Evolutionary conservation across 2,329 filamentous ascomycete species (phyloP).

Genomic region (Pseudogymnoascus sp.): DNA sequence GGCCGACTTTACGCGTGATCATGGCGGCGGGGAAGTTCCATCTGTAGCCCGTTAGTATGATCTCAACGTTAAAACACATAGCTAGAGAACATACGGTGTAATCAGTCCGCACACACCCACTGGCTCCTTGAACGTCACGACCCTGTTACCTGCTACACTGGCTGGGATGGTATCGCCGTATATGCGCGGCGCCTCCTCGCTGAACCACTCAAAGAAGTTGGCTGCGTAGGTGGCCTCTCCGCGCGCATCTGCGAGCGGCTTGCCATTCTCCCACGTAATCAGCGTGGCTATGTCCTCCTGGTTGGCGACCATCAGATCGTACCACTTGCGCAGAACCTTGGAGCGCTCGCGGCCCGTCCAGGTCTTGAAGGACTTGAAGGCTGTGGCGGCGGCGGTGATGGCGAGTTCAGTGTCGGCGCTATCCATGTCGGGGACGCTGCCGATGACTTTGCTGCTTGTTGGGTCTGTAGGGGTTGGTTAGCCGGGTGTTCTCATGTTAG

Average conservation of each 20-base stretch:
- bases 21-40: conserved; percentile 84
- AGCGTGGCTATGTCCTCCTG: conserved; percentile 72
- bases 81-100: conserved; percentile 47
- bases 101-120: conserved; percentile 78
- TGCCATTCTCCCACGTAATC: conserved; percentile 87
- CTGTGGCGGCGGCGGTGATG: conserved; percentile 73
- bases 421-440: conserved; percentile 78
- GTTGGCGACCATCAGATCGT: conserved; percentile 71
- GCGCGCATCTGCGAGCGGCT: conserved; percentile 68
- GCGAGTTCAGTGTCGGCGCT: conserved; percentile 69
- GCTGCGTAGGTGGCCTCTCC: conserved; percentile 68
- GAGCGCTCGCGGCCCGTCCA: conserved; percentile 69
- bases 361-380: conserved; percentile 63
- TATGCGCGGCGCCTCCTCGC: conserved; percentile 65
- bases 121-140: conserved; percentile 74
- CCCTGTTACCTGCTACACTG: conserved; percentile 62
- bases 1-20: conserved; percentile 63
- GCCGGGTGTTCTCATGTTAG: background rate
- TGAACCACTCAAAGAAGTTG: conserved; percentile 75
- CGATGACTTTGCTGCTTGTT: conserved; percentile 72
- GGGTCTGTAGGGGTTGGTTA: conserved; percentile 52
- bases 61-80: background rate
- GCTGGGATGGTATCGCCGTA: conserved; percentile 72
- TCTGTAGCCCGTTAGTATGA: conserved; percentile 25
- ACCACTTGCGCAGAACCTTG: conserved; percentile 71